Evolutionary conservation across 768 basidiomycete genomes (phyloP), one percentile per base, ranked within the genome.

Genomic region (Boletus patriciae): DNA sequence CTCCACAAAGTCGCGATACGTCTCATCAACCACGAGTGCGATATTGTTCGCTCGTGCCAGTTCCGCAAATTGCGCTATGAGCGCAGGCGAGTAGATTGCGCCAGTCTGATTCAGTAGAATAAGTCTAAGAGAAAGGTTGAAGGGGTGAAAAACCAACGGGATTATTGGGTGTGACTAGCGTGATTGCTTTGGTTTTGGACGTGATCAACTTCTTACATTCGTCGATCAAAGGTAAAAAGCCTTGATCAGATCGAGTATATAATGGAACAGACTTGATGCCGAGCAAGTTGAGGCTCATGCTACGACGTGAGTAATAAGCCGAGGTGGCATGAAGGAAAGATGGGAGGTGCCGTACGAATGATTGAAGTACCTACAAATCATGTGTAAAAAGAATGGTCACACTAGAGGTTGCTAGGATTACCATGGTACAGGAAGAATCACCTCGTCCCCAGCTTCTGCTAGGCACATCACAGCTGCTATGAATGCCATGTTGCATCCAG

Each of bases 11-110:
- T 94, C 91, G 13, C 91, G 81, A 70, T 95, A 95, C 1, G 92
- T 94, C 72, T 93, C 91, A 70, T 95, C 92, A n/a, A 95, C 47
- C 37, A 94, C 78, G 23, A 94, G 78, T 0, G 90, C 86, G 18
- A 92, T 63, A 1, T 77, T 74, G 27, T 77, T 69, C 49, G 78
- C 73, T 21, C 65, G 72, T 0, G 90, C 88, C 3, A 94, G 79
- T 0, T 73, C 61, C 3, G 81, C 80, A 61, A 92, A 94, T 6
- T 80, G 72, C 0, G 75, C 68, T 25, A 94, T 70, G 6, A 90
- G 76, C 0, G 70, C 63, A 0, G 82, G 78, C 0, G 86, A 70
- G 62, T 92, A 92, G 1, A 81, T 80, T 0, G 86, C 83, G 6
- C 92, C 92, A 1, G 90, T 92, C 79, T 87, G 53, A 12, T 12